These are phyloP conservation scores for Hymenoscyphus scutula DNA, from an alignment of 2,329 filamentous ascomycete genomes.

Conservation along the genomic window DNA sequence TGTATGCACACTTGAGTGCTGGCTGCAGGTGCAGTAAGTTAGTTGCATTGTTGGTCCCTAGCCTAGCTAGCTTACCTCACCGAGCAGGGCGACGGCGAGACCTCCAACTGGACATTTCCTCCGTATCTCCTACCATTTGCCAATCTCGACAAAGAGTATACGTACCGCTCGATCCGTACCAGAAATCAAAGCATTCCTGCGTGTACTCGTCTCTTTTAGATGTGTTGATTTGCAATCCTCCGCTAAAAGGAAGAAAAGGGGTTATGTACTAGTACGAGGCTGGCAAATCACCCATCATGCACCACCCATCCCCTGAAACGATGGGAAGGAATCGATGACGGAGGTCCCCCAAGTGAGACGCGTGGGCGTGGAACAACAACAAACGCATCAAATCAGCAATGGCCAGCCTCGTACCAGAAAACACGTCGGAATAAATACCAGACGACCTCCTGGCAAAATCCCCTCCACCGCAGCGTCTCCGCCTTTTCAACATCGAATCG, in stretches of 20 bases:
- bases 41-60: slow-evolving; percentile 2
- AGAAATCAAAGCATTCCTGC: background rate
- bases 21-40: background rate
- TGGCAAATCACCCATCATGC: background rate
- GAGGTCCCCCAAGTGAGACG: background rate
- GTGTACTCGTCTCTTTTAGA: background rate
- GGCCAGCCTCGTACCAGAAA: background rate
- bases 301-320: background rate
- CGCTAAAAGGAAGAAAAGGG: background rate
- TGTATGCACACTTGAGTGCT: background rate
- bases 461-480: background rate
- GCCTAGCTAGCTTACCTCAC: background rate
- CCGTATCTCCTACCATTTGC: background rate
- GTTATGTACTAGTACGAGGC: background rate
- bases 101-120: background rate
- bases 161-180: background rate
- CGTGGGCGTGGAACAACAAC: background rate
- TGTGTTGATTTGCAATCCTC: background rate
- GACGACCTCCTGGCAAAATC: background rate
- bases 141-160: background rate
- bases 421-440: slow-evolving; percentile 1
- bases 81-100: background rate
- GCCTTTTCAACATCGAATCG: background rate
- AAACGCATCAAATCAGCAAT: background rate
- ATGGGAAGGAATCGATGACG: slow-evolving; percentile 2